Evolutionary conservation across 768 basidiomycete species (phyloP).

Genomic region (Amanita jacksonii): DNA sequence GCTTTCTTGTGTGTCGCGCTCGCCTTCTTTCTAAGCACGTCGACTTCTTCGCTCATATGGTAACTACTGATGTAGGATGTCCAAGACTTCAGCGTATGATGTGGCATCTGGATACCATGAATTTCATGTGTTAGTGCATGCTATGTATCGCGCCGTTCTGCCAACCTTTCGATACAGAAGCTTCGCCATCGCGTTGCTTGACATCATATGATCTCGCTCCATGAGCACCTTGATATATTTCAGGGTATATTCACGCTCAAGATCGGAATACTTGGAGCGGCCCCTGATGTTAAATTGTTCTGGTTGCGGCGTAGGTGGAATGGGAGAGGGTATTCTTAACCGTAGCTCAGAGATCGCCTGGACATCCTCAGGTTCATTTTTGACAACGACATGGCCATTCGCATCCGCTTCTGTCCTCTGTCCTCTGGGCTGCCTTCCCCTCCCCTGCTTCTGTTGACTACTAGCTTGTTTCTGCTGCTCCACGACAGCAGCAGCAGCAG

Average conservation of each 20-base stretch:
- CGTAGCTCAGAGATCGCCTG: not conserved
- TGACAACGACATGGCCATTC: not conserved
- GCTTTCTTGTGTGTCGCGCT: constrained; percentile 43
- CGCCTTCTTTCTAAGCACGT: constrained; percentile 38
- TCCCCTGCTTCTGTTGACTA: constrained; percentile 9
- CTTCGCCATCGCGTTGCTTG: constrained; percentile 25
- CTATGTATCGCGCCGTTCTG: not conserved
- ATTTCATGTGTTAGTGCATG: constrained; percentile 5
- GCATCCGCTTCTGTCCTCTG: not conserved
- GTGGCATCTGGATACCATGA: constrained; percentile 56
- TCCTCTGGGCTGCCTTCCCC: constrained; percentile 11
- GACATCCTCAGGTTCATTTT: constrained; percentile 1
- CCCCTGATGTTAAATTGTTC: constrained; percentile 18
- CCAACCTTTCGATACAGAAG: constrained; percentile 39
- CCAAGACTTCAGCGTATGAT: constrained; percentile 49
- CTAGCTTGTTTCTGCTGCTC: constrained; percentile 11
- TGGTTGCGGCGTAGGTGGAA: constrained; percentile 29
- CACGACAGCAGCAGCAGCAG: not conserved
- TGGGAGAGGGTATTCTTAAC: constrained; percentile 26
- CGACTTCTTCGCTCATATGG: constrained; percentile 28
- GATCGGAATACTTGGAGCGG: constrained; percentile 35
- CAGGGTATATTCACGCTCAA: constrained; percentile 40
- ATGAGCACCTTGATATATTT: constrained; percentile 37
- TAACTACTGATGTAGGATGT: constrained; percentile 22
- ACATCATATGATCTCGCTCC: constrained; percentile 36